Evolutionary conservation across 345 rosid species (phyloP).

Genomic region (Eucalyptus marginata): DNA sequence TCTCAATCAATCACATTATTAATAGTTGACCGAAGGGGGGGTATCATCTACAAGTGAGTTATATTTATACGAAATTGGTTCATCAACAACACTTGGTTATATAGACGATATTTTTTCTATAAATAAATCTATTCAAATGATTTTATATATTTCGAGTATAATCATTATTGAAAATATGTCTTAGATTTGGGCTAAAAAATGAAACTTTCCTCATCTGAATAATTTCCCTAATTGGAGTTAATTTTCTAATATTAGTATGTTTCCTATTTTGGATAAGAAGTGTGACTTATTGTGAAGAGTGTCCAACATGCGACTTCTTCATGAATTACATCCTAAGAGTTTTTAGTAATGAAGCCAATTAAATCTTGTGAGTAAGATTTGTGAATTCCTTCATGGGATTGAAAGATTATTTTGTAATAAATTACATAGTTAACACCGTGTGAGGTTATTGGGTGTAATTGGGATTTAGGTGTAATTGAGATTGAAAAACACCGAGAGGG

Average conservation of each 20-base stretch:
- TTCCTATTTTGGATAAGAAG: not conserved
- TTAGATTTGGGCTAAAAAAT: not conserved
- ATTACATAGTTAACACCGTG: not conserved
- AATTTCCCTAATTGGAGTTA: not conserved
- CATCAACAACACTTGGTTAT: not conserved
- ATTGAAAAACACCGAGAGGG: not conserved
- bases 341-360: not conserved
- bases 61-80: not conserved
- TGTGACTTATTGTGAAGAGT: not conserved
- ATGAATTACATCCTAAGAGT: not conserved
- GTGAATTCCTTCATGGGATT: not conserved
- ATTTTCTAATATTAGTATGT: not conserved
- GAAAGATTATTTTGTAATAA: not conserved
- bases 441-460: not conserved
- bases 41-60: not conserved
- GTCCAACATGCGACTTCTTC: not conserved
- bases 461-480: not conserved
- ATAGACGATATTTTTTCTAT: not conserved
- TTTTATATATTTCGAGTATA: not conserved
- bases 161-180: not conserved
- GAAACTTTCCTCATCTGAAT: not conserved
- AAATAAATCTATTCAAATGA: not conserved
- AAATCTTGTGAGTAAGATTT: not conserved
- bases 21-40: not conserved
- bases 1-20: not conserved